Conservation (phyloP, 2,329 filamentous ascomycete species). For the Magnaporthales sp. region DNA sequence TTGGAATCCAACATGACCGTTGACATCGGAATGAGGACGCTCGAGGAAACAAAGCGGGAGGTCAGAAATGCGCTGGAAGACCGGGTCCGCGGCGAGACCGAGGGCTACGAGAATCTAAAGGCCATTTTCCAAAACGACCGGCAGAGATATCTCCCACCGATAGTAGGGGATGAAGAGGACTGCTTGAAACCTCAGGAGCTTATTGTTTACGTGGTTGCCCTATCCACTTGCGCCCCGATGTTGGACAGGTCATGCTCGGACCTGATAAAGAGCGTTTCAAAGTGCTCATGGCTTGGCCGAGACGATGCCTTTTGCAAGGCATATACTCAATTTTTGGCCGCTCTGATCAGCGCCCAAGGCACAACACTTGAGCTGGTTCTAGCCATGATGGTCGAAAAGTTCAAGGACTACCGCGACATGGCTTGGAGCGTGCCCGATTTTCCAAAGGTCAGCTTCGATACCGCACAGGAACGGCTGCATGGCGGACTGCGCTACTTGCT, state of each 20-base stretch:
- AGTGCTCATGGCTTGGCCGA: slow-evolving; percentile 55
- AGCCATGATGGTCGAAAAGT: slow-evolving; percentile 71
- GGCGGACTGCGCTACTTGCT: slow-evolving; percentile 67
- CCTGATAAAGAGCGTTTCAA: slow-evolving; percentile 49
- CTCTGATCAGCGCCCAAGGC: slow-evolving; percentile 77
- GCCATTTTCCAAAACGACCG: slow-evolving; percentile 46
- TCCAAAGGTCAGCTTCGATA: slow-evolving; percentile 51
- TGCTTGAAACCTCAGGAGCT: slow-evolving; percentile 43
- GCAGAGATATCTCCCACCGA: slow-evolving; percentile 22
- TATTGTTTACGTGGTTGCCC: slow-evolving; percentile 52
- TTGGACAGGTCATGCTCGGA: slow-evolving; percentile 50
- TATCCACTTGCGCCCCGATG: slow-evolving; percentile 52
- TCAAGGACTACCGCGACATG: slow-evolving; percentile 45
- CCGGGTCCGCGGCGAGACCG: slow-evolving; percentile 47
- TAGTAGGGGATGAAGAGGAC: slow-evolving; percentile 34
- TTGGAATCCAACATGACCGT: slow-evolving; percentile 47
- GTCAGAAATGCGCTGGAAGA: slow-evolving; percentile 47
- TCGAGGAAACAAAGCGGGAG: slow-evolving; percentile 46
- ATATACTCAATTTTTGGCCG: slow-evolving; percentile 60
- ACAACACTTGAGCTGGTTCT: slow-evolving; percentile 55
- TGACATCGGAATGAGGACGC: slow-evolving; percentile 41
- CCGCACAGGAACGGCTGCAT: slow-evolving; percentile 68
- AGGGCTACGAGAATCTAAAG: slow-evolving; percentile 53
- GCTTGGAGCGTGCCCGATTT: slow-evolving; percentile 42
- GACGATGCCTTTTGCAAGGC: slow-evolving; percentile 57